These are phyloP conservation scores for Diaporthe amygdali DNA, from an alignment of 2,329 filamentous ascomycete species.

Conservation along the genomic window DNA sequence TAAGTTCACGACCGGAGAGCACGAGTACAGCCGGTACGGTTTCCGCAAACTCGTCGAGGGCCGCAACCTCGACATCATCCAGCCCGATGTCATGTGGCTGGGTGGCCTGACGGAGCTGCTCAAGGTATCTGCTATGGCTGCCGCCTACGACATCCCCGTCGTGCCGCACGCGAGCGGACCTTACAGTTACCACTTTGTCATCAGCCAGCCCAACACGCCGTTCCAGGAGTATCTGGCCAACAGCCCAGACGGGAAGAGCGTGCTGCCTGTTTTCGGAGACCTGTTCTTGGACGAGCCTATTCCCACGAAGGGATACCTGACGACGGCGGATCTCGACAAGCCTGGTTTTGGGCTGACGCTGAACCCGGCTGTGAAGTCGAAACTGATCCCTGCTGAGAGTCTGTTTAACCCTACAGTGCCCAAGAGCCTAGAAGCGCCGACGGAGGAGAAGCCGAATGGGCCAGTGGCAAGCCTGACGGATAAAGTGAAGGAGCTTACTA, in stretches of 20 bases:
- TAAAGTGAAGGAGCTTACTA: conserved; percentile 41
- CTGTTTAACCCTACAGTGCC: conserved; percentile 72
- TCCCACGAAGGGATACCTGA: conserved; percentile 80
- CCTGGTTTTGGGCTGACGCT: conserved; percentile 90
- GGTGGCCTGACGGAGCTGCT: conserved; percentile 91
- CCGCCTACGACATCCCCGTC: conserved; percentile 92
- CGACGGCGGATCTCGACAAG: conserved; percentile 80
- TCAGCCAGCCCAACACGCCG: conserved; percentile 89
- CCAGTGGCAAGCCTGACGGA: conserved; percentile 38
- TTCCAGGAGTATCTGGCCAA: conserved; percentile 98
- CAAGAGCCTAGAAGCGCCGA: conserved; percentile 32
- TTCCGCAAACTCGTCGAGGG: conserved; percentile 94
- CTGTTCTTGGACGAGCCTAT: conserved; percentile 92
- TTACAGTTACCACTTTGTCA: conserved; percentile 95
- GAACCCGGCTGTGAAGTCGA: conserved; percentile 73
- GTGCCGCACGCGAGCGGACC: conserved; percentile 94
- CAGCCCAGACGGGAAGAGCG: conserved; percentile 87
- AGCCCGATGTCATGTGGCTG: conserved; percentile 98
- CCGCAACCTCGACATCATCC: conserved; percentile 90
- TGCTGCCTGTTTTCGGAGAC: conserved; percentile 90
- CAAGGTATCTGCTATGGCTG: conserved; percentile 85
- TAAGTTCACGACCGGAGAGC: conserved; percentile 95
- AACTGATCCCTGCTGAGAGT: conserved; percentile 76
- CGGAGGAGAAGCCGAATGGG: conserved; percentile 28
- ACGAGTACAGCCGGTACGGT: conserved; percentile 92